phyloP scores from a whole-genome alignment of 306 rosid species.

The Prosopis cineraria region DNA sequence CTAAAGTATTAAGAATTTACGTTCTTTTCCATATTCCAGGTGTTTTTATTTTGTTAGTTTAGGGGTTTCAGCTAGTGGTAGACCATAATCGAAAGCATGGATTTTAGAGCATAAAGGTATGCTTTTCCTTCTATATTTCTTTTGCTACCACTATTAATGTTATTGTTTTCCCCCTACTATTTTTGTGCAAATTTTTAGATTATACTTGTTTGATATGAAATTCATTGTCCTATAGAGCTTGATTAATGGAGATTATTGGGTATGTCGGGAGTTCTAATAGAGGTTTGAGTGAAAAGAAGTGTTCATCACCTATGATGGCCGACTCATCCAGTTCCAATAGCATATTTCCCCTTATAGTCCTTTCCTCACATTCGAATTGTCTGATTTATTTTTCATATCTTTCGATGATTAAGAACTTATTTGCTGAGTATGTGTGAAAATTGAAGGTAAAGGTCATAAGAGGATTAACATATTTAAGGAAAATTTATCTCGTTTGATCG shows the following conservation, averaged over 20 bases:
- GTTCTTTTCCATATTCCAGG: too few relatives aligned
- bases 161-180: too few relatives aligned
- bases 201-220: too few relatives aligned
- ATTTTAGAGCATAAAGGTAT: too few relatives aligned
- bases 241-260: background rate
- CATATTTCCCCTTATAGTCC: constrained; percentile 7
- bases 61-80: too few relatives aligned
- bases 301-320: background rate
- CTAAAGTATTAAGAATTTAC: too few relatives aligned
- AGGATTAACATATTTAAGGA: constrained; percentile 19
- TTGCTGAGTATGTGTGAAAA: background rate
- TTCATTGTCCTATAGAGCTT: too few relatives aligned
- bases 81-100: too few relatives aligned
- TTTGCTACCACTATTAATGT: too few relatives aligned
- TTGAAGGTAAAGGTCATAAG: background rate
- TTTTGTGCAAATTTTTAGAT: too few relatives aligned
- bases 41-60: too few relatives aligned
- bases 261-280: background rate
- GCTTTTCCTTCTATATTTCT: too few relatives aligned
- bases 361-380: background rate
- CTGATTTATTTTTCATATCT: background rate
- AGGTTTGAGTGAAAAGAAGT: background rate
- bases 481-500: background rate
- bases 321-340: constrained; percentile 10
- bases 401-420: background rate